Evolutionary conservation across 2,329 filamentous ascomycete genomes (phyloP), one percentile per base, ranked within the genome.

Genomic region (Fusarium ramigenum): DNA sequence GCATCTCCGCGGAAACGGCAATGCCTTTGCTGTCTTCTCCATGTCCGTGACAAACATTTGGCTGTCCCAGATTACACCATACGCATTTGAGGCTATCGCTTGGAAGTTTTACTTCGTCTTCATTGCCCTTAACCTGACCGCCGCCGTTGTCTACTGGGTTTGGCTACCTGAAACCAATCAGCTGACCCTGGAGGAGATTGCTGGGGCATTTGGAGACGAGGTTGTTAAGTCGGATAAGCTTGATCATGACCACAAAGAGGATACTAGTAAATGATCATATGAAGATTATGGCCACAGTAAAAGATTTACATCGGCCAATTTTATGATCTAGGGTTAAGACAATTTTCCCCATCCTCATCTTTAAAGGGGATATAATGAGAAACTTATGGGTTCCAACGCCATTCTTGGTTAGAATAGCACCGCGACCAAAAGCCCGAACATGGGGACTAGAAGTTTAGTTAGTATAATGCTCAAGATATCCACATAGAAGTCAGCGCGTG

Each of bases 391-490:
- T 59, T 30, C 43, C 36, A 4, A 47, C 12, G 53, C 40, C 32
- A 49, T 34, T 50, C 30, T 47, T 44, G 16, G 39, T 47, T 44
- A 65, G 54, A 39, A 37, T 42, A 15, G 47, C 69, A 50, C 63
- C 60, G 28, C 67, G 66, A 11, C 78, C 77, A 46, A 71, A 77
- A 14, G 66, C 72, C 36, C 60, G 64, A 21, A 79, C 59, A 25
- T 53, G 62, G 34, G 78, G 72, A 19, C 63, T 18, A 73, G 77
- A 34, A 25, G 4, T 25, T 25, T 25, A 25, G 25, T 19, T 52
- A 1, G 76, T 79, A 12, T 72, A 69, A 19, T 40, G 40, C 46
- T 72, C 47, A 16, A 79, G 58, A 53, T 76, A 78, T 52, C 77
- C 78, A 36, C n/a, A 21, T 12, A 25, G 16, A 39, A 25, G n/a